phyloP scores from a whole-genome alignment of 108 stramenopile genomes.

The Conticribra guillardii region DNA sequence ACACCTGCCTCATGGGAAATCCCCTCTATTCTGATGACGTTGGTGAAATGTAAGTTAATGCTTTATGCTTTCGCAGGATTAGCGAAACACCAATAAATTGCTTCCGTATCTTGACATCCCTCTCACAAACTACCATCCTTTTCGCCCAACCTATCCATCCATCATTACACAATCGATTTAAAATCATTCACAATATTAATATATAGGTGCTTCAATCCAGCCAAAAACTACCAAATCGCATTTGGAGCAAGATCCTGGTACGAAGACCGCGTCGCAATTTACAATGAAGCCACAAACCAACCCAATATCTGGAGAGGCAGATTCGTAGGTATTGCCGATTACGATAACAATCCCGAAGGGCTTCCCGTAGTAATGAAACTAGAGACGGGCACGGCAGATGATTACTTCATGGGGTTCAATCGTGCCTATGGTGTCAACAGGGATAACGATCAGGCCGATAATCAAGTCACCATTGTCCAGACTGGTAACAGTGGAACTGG shows the following conservation, averaged over 20 bases:
- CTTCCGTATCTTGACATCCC: too few relatives aligned
- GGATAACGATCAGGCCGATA: slow-evolving; percentile 10
- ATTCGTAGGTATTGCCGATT: slow-evolving; percentile 32
- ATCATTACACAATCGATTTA: not conserved
- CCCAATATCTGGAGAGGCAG: slow-evolving; percentile 2
- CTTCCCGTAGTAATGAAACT: slow-evolving; percentile 26
- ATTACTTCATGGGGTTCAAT: slow-evolving; percentile 40
- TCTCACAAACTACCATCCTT: not conserved
- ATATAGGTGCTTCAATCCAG: slow-evolving; percentile 19
- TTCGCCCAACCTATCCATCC: not conserved
- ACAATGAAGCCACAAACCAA: not conserved
- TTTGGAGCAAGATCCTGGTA: slow-evolving; percentile 4
- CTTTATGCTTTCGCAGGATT: not conserved
- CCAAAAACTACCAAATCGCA: slow-evolving; percentile 26
- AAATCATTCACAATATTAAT: not conserved
- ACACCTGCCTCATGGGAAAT: slow-evolving; percentile 47
- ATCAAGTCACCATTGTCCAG: slow-evolving; percentile 20
- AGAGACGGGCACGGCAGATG: slow-evolving; percentile 9
- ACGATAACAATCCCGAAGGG: too few relatives aligned
- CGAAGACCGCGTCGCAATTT: slow-evolving; percentile 1
- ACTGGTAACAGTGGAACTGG: slow-evolving; percentile 17
- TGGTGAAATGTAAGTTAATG: slow-evolving; percentile 16
- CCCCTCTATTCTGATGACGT: slow-evolving; percentile 25
- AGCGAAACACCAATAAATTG: too few relatives aligned
- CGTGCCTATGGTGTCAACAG: slow-evolving; percentile 30